Percentiles rank a stretch among this genome's conserved stretches.
These are phyloP conservation scores for Apiospora saccharicola DNA, from an alignment of 2,329 filamentous ascomycete genomes.

Conservation along the genomic window DNA sequence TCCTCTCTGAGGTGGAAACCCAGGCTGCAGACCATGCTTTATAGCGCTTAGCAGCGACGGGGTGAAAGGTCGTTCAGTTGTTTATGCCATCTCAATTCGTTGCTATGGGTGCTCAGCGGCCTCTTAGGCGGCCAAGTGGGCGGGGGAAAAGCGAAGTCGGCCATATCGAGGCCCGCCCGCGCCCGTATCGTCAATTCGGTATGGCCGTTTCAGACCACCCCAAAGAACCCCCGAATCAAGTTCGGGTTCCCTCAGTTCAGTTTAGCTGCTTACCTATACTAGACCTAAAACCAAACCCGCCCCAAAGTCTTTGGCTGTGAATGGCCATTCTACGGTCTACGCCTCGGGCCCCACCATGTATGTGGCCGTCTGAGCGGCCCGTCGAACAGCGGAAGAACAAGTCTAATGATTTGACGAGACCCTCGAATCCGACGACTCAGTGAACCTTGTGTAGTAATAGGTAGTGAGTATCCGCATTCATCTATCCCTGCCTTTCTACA, in stretches of 20 bases:
- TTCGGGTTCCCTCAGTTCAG: constrained; percentile 10
- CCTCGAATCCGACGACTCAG: not conserved
- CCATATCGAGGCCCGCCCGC: constrained; percentile 3
- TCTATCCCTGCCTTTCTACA: not conserved
- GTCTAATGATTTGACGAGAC: not conserved
- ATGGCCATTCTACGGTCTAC: not conserved
- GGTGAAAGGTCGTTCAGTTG: constrained; percentile 4
- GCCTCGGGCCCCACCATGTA: constrained; percentile 4
- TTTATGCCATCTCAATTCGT: constrained; percentile 22
- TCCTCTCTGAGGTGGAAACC: not conserved
- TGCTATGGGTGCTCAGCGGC: constrained; percentile 18
- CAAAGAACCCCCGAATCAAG: not conserved
- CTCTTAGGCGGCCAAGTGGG: constrained; percentile 11
- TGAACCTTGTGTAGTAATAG: not conserved
- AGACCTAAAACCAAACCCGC: not conserved
- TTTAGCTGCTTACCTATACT: not conserved
- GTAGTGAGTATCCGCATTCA: not conserved
- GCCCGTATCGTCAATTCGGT: constrained; percentile 5
- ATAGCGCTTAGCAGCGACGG: constrained; percentile 17
- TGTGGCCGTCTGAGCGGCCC: not conserved
- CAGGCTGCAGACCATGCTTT: constrained; percentile 15
- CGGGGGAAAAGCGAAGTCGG: not conserved
- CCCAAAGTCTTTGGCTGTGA: not conserved
- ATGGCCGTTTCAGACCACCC: constrained; percentile 11
- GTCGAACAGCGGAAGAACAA: constrained; percentile 18